Evolutionary conservation across 257 asterid genomes (phyloP), one percentile per base, ranked within the genome.

Genomic region (Solanum dulcamara): DNA sequence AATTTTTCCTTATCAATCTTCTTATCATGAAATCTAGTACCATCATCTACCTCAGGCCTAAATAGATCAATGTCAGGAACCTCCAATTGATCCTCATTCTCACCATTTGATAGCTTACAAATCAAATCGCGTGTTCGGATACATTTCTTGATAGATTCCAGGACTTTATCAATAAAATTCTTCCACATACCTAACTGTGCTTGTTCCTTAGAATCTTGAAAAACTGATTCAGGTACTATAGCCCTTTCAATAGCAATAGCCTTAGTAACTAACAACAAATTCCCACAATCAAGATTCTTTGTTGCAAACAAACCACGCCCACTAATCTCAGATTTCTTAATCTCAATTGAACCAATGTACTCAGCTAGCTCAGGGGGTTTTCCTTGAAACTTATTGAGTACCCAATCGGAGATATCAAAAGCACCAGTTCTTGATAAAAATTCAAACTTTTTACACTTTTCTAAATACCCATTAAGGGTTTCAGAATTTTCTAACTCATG

Each of bases 341-440:
- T 91, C 83, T 93, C 98, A 12, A 92, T 92, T 6, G 94, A 81
- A 40, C 99, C 98, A 20, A 96, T 85, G 74, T 84, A 94, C 91
- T 96, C 97, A 0, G 92, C 93, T 2, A 94, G 84, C 81, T 96
- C 97, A 0, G 98, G 98, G 0, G 80, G 18, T 85, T 89, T 92
- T 2, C 94, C 95, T 0, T 84, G 81, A 55, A 93, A 95, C 10
- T 95, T 93, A 67, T 88, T 87, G 44, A 90, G 24, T 84, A 92
- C 91, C 99, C 99, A 96, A 86, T 92, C 95, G 4, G 99, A 93
- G 48, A 95, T 74, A 85, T 95, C 99, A 50, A 95, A 89, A 7
- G 89, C 90, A 7, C 98, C 99, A 3, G 88, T 90, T 75, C 90
- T 92, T 6, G 97, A 96, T 42, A 94, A 83, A 84, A 51, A 68